Conservation (phyloP, 2,329 filamentous ascomycete species). For the Blumeriella jaapii region DNA sequence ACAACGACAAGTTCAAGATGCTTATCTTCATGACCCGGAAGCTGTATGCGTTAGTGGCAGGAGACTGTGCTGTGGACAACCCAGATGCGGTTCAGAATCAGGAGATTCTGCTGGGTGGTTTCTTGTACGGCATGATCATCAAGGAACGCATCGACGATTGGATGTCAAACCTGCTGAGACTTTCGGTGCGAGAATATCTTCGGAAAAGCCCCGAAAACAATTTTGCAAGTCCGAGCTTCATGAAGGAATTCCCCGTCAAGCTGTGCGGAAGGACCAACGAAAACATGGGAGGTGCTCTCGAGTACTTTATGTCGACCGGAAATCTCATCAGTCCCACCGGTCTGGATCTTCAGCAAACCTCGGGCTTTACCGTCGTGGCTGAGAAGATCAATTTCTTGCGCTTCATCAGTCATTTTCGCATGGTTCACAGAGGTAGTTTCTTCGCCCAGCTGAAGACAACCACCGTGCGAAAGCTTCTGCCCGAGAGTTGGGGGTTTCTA, state of each 20-base stretch:
- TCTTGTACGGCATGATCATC: slow-evolving; percentile 87
- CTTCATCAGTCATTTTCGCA: slow-evolving; percentile 97
- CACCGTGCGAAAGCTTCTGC: slow-evolving; percentile 85
- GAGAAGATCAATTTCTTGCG: slow-evolving; percentile 99
- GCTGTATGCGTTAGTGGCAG: slow-evolving; percentile 83
- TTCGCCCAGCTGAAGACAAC: slow-evolving; percentile 97
- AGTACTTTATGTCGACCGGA: slow-evolving; percentile 94
- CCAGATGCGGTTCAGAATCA: slow-evolving; percentile 95
- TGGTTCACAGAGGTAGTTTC: slow-evolving; percentile 98
- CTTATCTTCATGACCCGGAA: slow-evolving; percentile 94
- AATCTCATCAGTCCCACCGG: slow-evolving; percentile 87
- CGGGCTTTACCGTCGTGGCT: slow-evolving; percentile 90
- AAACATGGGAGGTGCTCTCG: slow-evolving; percentile 74
- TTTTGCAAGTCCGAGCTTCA: slow-evolving; percentile 69
- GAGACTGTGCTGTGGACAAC: slow-evolving; percentile 88
- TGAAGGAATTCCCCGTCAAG: slow-evolving; percentile 64
- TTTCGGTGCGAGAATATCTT: slow-evolving; percentile 44
- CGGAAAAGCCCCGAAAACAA: slow-evolving; percentile 48
- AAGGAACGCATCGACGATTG: slow-evolving; percentile 93
- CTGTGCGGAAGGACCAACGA: slow-evolving; percentile 77
- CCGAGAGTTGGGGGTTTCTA: slow-evolving; percentile 96
- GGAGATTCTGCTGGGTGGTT: slow-evolving; percentile 85
- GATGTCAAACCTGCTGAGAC: slow-evolving; percentile 44
- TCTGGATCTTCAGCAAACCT: slow-evolving; percentile 85
- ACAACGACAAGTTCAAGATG: slow-evolving; percentile 88